phyloP scores from a whole-genome alignment of 2,329 filamentous ascomycete species.

The Colletotrichum sp. region DNA sequence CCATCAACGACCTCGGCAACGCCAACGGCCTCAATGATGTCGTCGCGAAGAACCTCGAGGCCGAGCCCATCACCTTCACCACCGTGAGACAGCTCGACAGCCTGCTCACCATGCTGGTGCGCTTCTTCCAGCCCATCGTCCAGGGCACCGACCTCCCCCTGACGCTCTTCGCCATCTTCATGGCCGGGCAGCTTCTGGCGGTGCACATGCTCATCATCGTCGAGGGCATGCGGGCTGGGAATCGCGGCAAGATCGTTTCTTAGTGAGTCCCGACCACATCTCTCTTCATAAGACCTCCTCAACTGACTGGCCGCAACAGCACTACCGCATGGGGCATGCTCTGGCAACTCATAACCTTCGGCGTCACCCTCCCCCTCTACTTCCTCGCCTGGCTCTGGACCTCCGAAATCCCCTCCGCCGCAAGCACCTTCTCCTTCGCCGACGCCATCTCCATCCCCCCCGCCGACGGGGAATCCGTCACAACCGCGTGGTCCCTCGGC shows the following conservation, averaged over 20 bases:
- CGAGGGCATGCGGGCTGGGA: conserved; percentile 24
- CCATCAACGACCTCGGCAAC: conserved; percentile 1
- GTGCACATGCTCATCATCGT: conserved; percentile 23
- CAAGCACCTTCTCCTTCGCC: background rate
- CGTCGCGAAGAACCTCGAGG: background rate
- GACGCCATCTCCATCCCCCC: conserved; percentile 22
- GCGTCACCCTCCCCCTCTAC: conserved; percentile 26
- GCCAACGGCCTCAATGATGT: background rate
- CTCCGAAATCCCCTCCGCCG: conserved; percentile 20
- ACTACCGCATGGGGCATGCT: conserved; percentile 25
- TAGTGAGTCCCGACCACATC: conserved; percentile 4
- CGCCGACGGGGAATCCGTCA: background rate
- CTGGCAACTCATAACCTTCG: conserved; percentile 26
- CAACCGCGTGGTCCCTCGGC: conserved; percentile 21
- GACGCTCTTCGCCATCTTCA: conserved; percentile 24
- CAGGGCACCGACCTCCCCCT: conserved; percentile 13
- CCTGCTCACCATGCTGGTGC: conserved; percentile 20
- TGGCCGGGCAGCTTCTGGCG: conserved; percentile 24
- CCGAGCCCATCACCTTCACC: conserved; percentile 20
- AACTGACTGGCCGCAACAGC: background rate
- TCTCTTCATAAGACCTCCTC: rapidly evolving
- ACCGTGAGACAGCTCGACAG: conserved; percentile 22
- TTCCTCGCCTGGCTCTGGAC: conserved; percentile 25
- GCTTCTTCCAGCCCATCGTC: conserved; percentile 22
- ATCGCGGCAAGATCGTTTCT: conserved; percentile 22